phyloP scores from a whole-genome alignment of 441 rosid species.

The Rhodomyrtus psidioides region DNA sequence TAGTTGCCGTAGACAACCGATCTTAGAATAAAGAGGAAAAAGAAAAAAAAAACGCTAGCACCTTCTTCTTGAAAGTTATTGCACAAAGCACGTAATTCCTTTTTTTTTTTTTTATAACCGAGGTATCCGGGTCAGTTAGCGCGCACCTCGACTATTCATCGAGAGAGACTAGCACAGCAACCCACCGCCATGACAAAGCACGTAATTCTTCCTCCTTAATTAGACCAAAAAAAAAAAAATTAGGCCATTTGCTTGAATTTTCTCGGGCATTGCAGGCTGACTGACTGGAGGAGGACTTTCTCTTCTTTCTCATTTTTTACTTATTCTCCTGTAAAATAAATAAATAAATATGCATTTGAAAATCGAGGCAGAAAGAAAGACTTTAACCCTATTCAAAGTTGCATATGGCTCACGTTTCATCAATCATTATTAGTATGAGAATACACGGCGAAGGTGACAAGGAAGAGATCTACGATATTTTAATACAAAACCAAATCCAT shows the following conservation, averaged over 20 bases:
- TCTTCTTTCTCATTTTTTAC: background rate
- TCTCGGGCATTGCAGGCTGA: background rate
- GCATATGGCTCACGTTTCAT: background rate
- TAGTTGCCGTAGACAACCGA: background rate
- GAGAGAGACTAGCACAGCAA: no score
- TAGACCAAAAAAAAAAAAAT: no score
- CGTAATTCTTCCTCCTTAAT: background rate
- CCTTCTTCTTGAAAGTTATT: background rate
- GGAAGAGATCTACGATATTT: background rate
- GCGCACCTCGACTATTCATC: no score
- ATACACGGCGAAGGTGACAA: background rate
- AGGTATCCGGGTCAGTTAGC: no score
- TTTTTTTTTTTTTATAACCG: no score
- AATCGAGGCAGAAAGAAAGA: background rate
- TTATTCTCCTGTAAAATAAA: background rate
- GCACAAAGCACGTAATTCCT: background rate
- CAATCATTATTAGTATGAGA: background rate
- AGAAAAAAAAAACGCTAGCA: background rate
- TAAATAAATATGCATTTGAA: background rate
- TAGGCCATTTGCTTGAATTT: background rate
- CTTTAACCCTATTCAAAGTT: background rate
- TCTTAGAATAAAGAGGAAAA: background rate
- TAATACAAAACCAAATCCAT: background rate
- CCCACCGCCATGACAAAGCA: no score
- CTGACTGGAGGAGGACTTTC: background rate